A percentile compares a stretch with the other conserved stretches of the same genome.
These are phyloP conservation scores for Leishmania major DNA, from an alignment of 208 protist species.

Conservation along the genomic window DNA sequence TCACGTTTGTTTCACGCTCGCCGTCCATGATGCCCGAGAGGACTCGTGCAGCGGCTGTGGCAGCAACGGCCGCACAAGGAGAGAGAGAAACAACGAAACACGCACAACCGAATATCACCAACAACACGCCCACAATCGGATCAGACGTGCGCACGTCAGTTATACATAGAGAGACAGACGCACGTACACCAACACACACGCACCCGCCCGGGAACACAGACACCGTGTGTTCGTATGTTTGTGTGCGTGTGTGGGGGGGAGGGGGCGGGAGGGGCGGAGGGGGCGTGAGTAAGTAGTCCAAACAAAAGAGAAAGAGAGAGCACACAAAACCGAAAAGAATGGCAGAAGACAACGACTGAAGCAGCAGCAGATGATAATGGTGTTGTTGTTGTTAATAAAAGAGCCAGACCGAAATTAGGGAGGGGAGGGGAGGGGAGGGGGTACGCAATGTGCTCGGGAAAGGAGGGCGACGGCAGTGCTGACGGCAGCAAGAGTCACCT, in stretches of 20 bases:
- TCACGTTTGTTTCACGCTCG: slow-evolving; percentile 31
- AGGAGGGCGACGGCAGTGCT: neutral
- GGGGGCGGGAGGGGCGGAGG: neutral
- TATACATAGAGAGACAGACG: neutral
- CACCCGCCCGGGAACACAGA: neutral
- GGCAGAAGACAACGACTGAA: neutral
- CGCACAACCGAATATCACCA: neutral
- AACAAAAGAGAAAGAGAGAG: neutral
- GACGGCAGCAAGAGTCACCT: neutral
- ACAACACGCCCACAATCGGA: neutral
- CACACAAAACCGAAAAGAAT: neutral
- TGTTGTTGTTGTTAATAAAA: neutral
- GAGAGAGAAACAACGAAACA: neutral
- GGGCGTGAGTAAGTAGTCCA: neutral
- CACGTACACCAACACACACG: neutral
- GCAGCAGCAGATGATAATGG: neutral
- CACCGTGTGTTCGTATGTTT: neutral
- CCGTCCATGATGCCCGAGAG: slow-evolving; percentile 18
- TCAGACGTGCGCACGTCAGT: neutral
- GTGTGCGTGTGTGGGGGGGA: neutral
- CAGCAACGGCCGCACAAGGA: neutral
- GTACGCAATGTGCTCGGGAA: neutral
- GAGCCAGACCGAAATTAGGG: neutral
- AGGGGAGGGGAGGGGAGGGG: neutral
- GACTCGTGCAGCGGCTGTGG: neutral